Evolutionary conservation across 2,329 filamentous ascomycete genomes (phyloP).

Genomic region (Pyrenophora tritici-repentis): DNA sequence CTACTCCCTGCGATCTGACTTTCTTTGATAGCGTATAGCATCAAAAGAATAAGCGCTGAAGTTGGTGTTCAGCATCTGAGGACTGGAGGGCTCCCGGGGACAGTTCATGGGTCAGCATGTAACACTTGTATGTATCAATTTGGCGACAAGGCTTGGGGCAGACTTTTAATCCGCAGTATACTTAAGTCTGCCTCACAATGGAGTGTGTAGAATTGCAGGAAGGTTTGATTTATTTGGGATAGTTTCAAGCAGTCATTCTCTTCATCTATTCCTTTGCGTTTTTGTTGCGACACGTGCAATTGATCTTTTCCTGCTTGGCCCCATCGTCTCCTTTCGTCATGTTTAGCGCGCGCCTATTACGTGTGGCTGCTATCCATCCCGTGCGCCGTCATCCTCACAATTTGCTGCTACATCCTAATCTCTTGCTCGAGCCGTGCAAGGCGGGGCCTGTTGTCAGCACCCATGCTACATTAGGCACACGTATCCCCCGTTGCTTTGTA

Average conservation of each 20-base stretch:
- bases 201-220: conserved; percentile 25
- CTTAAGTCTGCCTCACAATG: conserved; percentile 26
- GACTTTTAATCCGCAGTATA: conserved; percentile 43
- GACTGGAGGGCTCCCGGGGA: conserved; percentile 31
- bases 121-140: conserved; percentile 45
- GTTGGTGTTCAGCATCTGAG: conserved; percentile 28
- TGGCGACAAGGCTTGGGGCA: conserved; percentile 39
- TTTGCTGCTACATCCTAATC: background rate
- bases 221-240: conserved; percentile 27
- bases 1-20: conserved; percentile 41
- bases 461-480: background rate
- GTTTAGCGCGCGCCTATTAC: too few relatives aligned
- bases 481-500: too few relatives aligned
- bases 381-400: too few relatives aligned
- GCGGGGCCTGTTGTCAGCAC: conserved; percentile 2
- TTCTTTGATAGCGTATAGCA: conserved; percentile 42
- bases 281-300: background rate
- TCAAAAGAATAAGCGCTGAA: conserved; percentile 31
- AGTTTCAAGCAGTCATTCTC: conserved; percentile 38
- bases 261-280: conserved; percentile 20
- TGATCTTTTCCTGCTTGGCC: too few relatives aligned
- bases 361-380: too few relatives aligned
- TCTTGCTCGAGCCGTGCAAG: conserved; percentile 28
- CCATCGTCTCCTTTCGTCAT: too few relatives aligned
- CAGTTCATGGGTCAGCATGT: conserved; percentile 37